Evolutionary conservation across 192 early-diverging fungal genomes (phyloP).

Genomic region (Globomyces pollinis-pini): DNA sequence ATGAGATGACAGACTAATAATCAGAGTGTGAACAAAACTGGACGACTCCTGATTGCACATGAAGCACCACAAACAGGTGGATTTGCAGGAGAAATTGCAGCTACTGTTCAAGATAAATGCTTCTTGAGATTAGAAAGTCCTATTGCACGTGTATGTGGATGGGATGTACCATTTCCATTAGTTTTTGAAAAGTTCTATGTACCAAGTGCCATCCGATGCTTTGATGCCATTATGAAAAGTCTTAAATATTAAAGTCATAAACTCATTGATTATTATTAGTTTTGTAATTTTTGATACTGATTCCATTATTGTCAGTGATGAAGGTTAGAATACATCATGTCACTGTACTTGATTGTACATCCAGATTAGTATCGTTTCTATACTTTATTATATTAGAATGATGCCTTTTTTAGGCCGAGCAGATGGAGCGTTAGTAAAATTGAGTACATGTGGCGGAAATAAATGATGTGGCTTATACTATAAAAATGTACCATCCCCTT

Average conservation of each 20-base stretch:
- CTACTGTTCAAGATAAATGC: constrained; percentile 83
- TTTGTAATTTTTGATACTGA: too few species aligned
- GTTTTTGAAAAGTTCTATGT: constrained; percentile 92
- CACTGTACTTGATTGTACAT: too few species aligned
- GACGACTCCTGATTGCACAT: constrained; percentile 83
- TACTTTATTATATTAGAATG: too few species aligned
- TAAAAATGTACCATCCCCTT: too few species aligned
- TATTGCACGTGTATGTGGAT: constrained; percentile 81
- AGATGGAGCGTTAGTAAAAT: too few species aligned
- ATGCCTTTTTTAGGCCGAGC: too few species aligned
- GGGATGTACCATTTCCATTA: constrained; percentile 87
- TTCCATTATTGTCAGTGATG: too few species aligned
- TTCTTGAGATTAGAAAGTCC: constrained; percentile 87
- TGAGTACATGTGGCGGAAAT: too few species aligned
- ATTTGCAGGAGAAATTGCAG: constrained; percentile 84
- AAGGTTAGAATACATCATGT: too few species aligned
- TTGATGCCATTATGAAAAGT: constrained; percentile 79
- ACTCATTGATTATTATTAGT: too few species aligned
- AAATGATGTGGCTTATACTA: too few species aligned
- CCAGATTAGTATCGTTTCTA: too few species aligned
- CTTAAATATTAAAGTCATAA: constrained; percentile 48
- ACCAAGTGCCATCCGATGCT: constrained; percentile 73
- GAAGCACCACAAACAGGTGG: constrained; percentile 88
- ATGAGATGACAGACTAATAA: background rate
- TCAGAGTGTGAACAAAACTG: constrained; percentile 81